Percentiles rank a stretch among this genome's conserved stretches.
Evolutionary conservation across 1,139 yeast genomes (phyloP).

Genomic region (Taiozyma sp.): DNA sequence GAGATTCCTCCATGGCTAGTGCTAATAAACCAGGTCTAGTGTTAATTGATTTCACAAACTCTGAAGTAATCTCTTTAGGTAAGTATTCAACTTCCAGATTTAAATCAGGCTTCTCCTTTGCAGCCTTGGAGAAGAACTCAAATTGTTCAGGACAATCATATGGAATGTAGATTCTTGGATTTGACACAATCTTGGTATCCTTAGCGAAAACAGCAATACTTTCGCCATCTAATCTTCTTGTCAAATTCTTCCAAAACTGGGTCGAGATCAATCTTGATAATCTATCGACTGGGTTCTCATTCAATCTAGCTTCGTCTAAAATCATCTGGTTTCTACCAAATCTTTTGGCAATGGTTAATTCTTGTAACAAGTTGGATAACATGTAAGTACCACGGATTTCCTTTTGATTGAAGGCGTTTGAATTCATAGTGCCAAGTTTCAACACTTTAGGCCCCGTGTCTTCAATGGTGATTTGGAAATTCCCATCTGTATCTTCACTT

Average conservation of each 20-base stretch:
- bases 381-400: slow-evolving; percentile 87
- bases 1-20: slow-evolving; percentile 56
- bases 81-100: slow-evolving; percentile 73
- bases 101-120: slow-evolving; percentile 51
- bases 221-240: slow-evolving; percentile 63
- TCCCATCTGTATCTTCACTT: slow-evolving; percentile 83
- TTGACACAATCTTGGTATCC: slow-evolving; percentile 75
- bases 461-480: slow-evolving; percentile 86
- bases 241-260: slow-evolving; percentile 78
- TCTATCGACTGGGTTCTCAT: slow-evolving; percentile 84
- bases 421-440: slow-evolving; percentile 77
- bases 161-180: slow-evolving; percentile 81
- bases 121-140: slow-evolving; percentile 57
- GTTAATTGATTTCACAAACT: slow-evolving; percentile 71
- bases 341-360: slow-evolving; percentile 80
- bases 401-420: slow-evolving; percentile 70
- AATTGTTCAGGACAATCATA: slow-evolving; percentile 64
- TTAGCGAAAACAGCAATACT: slow-evolving; percentile 65
- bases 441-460: slow-evolving; percentile 92
- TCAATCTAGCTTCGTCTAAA: slow-evolving; percentile 77
- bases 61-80: slow-evolving; percentile 55
- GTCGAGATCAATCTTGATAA: slow-evolving; percentile 70
- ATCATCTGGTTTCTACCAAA: slow-evolving; percentile 75
- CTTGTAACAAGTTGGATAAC: slow-evolving; percentile 85
- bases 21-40: slow-evolving; percentile 85